Conservation (phyloP, 2,329 filamentous ascomycete species). For the Hypoxylon rubiginosum region DNA sequence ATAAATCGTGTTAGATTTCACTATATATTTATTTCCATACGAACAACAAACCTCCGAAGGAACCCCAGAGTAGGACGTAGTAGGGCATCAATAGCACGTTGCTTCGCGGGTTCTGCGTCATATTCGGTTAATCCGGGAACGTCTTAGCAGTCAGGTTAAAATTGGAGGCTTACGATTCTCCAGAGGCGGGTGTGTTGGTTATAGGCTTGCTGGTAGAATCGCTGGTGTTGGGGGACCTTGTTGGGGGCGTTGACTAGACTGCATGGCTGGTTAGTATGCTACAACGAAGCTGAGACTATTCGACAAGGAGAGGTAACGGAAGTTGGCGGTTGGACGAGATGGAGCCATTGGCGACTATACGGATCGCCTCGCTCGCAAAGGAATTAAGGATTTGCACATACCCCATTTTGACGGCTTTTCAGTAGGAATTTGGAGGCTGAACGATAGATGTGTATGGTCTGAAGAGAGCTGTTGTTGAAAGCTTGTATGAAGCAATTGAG, state of each 20-base stretch:
- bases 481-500: slow-evolving; percentile 41
- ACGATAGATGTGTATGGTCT: slow-evolving; percentile 28
- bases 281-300: slow-evolving; percentile 24
- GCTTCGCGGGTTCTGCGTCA: slow-evolving; percentile 72
- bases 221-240: slow-evolving; percentile 81
- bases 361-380: not conserved
- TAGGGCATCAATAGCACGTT: slow-evolving; percentile 76
- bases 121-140: slow-evolving; percentile 45
- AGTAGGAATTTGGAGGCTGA: slow-evolving; percentile 25
- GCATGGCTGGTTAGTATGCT: slow-evolving; percentile 50
- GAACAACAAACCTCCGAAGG: slow-evolving; percentile 69
- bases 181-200: slow-evolving; percentile 77
- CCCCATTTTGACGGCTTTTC: slow-evolving; percentile 49
- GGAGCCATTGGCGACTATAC: slow-evolving; percentile 36
- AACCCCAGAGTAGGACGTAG: slow-evolving; percentile 73
- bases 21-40: slow-evolving; percentile 28
- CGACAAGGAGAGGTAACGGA: slow-evolving; percentile 3
- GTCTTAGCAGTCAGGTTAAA: slow-evolving; percentile 5
- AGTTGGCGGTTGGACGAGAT: slow-evolving; percentile 7
- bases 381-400: slow-evolving; percentile 40
- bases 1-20: slow-evolving; percentile 40
- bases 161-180: slow-evolving; percentile 75
- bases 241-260: slow-evolving; percentile 80
- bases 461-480: slow-evolving; percentile 43
- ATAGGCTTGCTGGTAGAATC: slow-evolving; percentile 80